phyloP scores from a whole-genome alignment of 2,329 filamentous ascomycete genomes.

The Graphilbum ipis-grandicollis region DNA sequence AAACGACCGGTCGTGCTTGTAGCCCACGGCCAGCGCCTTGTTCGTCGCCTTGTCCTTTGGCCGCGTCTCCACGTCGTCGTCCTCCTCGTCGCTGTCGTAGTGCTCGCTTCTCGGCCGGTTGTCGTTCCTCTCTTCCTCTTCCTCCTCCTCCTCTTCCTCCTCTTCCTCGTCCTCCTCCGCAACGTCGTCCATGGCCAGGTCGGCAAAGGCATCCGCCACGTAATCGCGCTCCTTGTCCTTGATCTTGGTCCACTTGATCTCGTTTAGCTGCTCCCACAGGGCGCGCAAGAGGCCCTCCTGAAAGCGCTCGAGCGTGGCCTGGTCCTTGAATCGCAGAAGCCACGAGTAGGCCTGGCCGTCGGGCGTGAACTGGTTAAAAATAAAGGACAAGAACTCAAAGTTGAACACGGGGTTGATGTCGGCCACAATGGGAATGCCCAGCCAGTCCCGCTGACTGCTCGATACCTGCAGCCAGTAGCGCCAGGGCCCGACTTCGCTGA shows the following conservation, averaged over 20 bases:
- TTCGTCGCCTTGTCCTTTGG: constrained; percentile 58
- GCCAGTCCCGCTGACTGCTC: constrained; percentile 60
- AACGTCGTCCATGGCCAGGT: constrained; percentile 78
- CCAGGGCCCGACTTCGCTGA: constrained; percentile 80
- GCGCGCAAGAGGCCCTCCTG: constrained; percentile 91
- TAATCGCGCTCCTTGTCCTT: constrained; percentile 91
- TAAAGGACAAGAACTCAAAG: constrained; percentile 96
- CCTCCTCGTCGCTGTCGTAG: constrained; percentile 42
- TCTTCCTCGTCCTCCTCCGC: constrained; percentile 23
- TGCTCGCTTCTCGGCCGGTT: constrained; percentile 37
- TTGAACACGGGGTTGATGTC: constrained; percentile 98
- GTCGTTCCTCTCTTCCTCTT: constrained; percentile 32
- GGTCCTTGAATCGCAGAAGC: constrained; percentile 82
- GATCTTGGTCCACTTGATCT: constrained; percentile 83
- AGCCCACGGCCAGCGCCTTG: constrained; percentile 90
- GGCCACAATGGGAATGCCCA: constrained; percentile 68
- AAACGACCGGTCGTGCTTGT: constrained; percentile 93
- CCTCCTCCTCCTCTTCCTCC: constrained; percentile 15
- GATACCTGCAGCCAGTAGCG: constrained; percentile 88
- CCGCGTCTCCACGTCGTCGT: constrained; percentile 63
- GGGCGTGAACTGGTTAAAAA: constrained; percentile 89
- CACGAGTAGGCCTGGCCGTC: constrained; percentile 90
- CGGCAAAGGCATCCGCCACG: constrained; percentile 86
- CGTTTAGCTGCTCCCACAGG: constrained; percentile 89
- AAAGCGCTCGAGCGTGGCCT: constrained; percentile 64